Evolutionary conservation across 2,329 filamentous ascomycete species (phyloP), one percentile per base, ranked within the genome.

Genomic region (Seiridium cupressi): DNA sequence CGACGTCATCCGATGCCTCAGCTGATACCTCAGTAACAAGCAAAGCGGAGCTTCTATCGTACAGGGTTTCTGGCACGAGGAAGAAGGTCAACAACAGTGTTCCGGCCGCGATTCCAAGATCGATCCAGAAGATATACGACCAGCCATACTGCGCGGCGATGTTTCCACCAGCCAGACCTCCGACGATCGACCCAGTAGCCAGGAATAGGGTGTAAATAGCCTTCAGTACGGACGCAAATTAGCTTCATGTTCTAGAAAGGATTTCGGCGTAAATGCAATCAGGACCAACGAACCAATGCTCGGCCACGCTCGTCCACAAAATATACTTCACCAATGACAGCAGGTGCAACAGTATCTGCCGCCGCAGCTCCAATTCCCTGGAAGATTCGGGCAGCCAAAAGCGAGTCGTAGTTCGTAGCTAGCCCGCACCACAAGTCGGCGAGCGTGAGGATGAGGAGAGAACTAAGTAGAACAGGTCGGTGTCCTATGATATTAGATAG

Each of bases 161-260:
- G 57, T 76, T 77, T 0, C 73, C 74, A 35, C 75, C 75, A 0
- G 64, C 64, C n/a, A 77, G 64, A 0, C 75, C 75, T 2, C 75
- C 74, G 1, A 72, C 46, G 0, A 74, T 62, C 0, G 75, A 71
- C 0, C 74, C 74, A 7, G 63, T 61, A 3, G 68, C 64, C 1
- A 77, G 67, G 38, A 69, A 72, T 1, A 72, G 63, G 0, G 72
- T 76, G 58, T 74, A 77, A 1, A 76, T 57, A 0, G 72, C 56
- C 56, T 26, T 1, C 18, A 26, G 18, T 26, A 26, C 18, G 18
- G 1, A 26, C 18, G 18, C 18, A 26, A 26, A 26, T 26, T 26
- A 26, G 18, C 18, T 26, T 26, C 18, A 26, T 58, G 13, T 2
- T 44, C 2, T 5, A 31, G 18, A 13, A 9, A 36, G 18, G 4